Evolutionary conservation across 176 grass and related monocot species (phyloP), one percentile per base, ranked within the genome.

Genomic region (Oryza punctata): DNA sequence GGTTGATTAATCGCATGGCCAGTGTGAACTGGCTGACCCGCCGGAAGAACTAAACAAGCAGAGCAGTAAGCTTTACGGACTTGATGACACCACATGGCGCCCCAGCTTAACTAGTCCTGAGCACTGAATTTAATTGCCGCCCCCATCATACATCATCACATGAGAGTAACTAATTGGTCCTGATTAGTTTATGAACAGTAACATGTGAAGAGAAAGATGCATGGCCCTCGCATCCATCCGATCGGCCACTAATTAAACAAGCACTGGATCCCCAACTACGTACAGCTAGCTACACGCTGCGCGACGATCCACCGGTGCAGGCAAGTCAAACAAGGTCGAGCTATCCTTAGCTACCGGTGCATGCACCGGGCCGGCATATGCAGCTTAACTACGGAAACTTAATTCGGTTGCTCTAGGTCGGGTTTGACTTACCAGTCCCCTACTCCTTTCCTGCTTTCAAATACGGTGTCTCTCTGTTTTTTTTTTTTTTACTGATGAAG

Each of bases 41-140:
- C 54, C 54, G 19, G 54, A 57, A 15, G 13, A 1, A 40, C 38
- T 41, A 18, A 43, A 79, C 63, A 66, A 19, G 65, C 10, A 10
- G 3, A 70, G 44, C 52, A 43, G 19, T 57, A 6, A 21, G 32
- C 32, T 78, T 6, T 18, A 27, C 30, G 47, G 67, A 79, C 59
- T 79, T 86, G 61, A 83, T 90, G 69, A 7, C 84, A 50, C 41
- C 84, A 84, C 89, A 76, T 83, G 74, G 28, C 29, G 18, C 18
- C 59, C 59, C 63, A 8, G 32, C 57, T 18, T 12, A 14, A 70
- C 25, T 68, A 38, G 25, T 25, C 50, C 8, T 63, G 21, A 47
- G 13, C 23, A 18, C 4, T 26, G 10, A n/a, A 70, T 82, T 75
- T 78, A 35, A 49, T 38, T 21, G 60, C 68, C 59, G 45, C 37